These are phyloP conservation scores for Adansonia rubrostipa DNA, from an alignment of 441 rosid genomes.

Conservation along the genomic window DNA sequence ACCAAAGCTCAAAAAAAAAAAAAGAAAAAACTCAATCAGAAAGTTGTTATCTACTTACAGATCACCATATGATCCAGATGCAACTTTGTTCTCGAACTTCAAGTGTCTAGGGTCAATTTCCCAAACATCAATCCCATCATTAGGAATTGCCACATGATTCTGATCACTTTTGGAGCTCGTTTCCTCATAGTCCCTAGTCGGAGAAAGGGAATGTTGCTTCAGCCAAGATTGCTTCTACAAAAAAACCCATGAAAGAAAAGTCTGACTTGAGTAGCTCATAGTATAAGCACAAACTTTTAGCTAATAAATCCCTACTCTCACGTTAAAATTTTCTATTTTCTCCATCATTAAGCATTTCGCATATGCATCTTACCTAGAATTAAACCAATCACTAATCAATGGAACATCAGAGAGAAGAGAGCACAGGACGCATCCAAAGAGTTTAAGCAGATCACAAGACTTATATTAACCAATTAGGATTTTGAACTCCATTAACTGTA, in stretches of 20 bases:
- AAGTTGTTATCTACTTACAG: constrained; percentile 52
- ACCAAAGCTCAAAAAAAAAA: constrained; percentile 11
- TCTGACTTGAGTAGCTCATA: neutral
- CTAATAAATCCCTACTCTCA: neutral
- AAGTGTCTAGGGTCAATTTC: constrained; percentile 60
- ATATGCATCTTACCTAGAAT: neutral
- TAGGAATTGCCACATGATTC: constrained; percentile 63
- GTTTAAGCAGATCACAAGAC: neutral
- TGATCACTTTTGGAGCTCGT: constrained; percentile 36
- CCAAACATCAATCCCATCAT: constrained; percentile 80
- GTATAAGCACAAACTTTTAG: constrained; percentile 8
- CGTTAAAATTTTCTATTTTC: neutral
- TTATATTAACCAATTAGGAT: neutral
- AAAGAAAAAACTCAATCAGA: constrained; percentile 1
- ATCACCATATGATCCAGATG: constrained; percentile 81
- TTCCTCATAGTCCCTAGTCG: constrained; percentile 49
- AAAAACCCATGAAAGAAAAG: constrained; percentile 28
- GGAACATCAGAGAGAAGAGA: neutral
- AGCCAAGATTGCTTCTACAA: constrained; percentile 68
- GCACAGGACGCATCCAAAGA: neutral
- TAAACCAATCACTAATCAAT: neutral
- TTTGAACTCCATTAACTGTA: neutral
- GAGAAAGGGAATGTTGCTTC: constrained; percentile 52
- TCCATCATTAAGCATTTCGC: neutral
- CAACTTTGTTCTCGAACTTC: constrained; percentile 63